Evolutionary conservation across 805 yeast species (phyloP).

Genomic region (Kodamaea jinghongensis): DNA sequence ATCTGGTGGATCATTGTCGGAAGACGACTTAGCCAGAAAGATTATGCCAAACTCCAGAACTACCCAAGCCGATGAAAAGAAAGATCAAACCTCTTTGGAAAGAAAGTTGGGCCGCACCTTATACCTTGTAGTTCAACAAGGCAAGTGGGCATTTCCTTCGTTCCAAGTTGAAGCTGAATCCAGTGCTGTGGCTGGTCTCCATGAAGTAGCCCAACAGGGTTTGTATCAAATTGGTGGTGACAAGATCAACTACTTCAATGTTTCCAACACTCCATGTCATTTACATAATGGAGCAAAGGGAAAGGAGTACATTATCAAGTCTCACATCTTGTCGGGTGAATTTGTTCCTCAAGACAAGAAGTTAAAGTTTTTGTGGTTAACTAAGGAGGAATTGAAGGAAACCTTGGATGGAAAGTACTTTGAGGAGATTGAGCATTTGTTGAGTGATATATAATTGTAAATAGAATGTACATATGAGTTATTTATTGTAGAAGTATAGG

Average conservation of each 20-base stretch:
- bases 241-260: constrained; percentile 79
- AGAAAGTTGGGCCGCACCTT: constrained; percentile 77
- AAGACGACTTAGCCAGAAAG: constrained; percentile 62
- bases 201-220: constrained; percentile 72
- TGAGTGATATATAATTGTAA: constrained; percentile 34
- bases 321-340: constrained; percentile 83
- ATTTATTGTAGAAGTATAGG: too few relatives aligned
- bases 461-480: constrained; percentile 7
- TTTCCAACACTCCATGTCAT: constrained; percentile 86
- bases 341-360: constrained; percentile 46
- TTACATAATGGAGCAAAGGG: constrained; percentile 33
- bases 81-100: constrained; percentile 68
- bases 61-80: constrained; percentile 71
- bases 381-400: constrained; percentile 69
- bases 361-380: constrained; percentile 74
- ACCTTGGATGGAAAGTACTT: constrained; percentile 55
- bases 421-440: constrained; percentile 49
- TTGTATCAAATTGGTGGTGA: constrained; percentile 70
- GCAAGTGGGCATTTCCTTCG: constrained; percentile 79
- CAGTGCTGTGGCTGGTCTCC: constrained; percentile 51
- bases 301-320: constrained; percentile 72
- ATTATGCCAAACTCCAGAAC: constrained; percentile 66
- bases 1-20: constrained; percentile 14
- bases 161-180: constrained; percentile 38
- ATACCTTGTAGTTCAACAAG: constrained; percentile 61